These are phyloP conservation scores for Mortierella hygrophila DNA, from an alignment of 192 early-diverging fungal species.

Conservation along the genomic window DNA sequence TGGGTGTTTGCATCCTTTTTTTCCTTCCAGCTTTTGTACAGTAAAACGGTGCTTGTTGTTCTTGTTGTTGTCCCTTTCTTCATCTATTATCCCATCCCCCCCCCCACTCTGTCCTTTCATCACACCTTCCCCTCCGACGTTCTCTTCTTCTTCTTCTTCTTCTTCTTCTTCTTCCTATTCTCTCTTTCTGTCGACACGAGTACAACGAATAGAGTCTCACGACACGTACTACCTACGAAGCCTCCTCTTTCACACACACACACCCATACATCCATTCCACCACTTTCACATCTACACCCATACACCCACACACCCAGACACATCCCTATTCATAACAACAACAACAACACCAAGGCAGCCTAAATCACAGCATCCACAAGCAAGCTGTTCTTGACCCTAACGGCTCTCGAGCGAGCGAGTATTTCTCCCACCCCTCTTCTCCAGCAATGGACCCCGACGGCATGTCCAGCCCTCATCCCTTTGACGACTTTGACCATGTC, in stretches of 20 bases:
- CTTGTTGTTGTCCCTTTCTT: background rate
- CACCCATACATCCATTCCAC: background rate
- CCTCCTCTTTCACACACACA: too few species aligned
- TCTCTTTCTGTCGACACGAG: too few species aligned
- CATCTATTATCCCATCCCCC: background rate
- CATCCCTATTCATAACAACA: background rate
- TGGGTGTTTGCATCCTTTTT: background rate
- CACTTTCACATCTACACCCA: background rate
- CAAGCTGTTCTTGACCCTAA: background rate
- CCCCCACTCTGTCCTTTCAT: background rate
- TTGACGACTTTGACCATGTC: slow-evolving; percentile 46
- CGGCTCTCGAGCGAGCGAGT: background rate
- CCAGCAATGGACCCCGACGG: slow-evolving; percentile 38
- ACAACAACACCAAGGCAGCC: background rate
- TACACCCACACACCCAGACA: background rate
- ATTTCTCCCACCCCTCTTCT: background rate
- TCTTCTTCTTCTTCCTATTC: background rate
- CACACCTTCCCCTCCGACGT: background rate
- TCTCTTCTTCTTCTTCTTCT: background rate
- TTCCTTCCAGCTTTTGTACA: background rate
- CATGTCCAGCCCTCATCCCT: slow-evolving; percentile 22
- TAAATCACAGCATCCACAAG: background rate
- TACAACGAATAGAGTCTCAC: too few species aligned
- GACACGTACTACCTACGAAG: too few species aligned
- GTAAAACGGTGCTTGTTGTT: background rate